Conservation (phyloP, 2,329 filamentous ascomycete genomes). For the Rugonectria rugulosa region DNA sequence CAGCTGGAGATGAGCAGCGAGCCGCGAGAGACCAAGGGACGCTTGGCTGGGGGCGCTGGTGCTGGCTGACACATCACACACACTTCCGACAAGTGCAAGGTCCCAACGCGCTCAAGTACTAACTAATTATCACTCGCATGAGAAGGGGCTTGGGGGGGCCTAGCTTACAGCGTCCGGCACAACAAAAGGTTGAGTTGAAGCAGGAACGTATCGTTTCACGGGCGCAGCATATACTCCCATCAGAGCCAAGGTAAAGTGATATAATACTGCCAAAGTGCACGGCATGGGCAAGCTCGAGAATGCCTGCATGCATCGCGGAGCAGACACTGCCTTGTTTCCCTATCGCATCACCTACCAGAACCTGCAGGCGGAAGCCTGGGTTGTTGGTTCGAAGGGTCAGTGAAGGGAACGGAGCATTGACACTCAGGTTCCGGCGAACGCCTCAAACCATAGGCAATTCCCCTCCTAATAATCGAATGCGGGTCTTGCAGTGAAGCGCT, state of each 20-base stretch:
- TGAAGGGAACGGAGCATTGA: not conserved
- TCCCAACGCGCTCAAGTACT: constrained; percentile 2
- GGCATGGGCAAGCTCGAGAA: too few species aligned
- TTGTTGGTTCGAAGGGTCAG: constrained; percentile 4
- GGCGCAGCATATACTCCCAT: too few species aligned
- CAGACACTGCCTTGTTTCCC: not conserved
- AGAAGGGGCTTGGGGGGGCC: constrained; percentile 6
- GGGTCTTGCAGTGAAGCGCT: not conserved
- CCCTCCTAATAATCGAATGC: not conserved
- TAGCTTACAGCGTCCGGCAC: not conserved
- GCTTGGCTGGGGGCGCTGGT: too few species aligned
- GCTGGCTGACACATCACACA: constrained; percentile 25
- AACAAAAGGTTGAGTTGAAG: not conserved
- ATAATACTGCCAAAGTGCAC: too few species aligned
- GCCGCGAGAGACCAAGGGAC: constrained; percentile 28
- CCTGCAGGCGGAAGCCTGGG: not conserved
- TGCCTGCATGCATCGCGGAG: not conserved
- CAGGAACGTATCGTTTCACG: too few species aligned
- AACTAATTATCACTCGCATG: constrained; percentile 11
- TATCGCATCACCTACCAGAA: not conserved
- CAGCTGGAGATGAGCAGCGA: constrained; percentile 33
- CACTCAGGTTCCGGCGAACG: not conserved
- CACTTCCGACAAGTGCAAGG: not conserved
- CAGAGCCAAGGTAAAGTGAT: too few species aligned
- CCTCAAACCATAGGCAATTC: not conserved